phyloP scores from a whole-genome alignment of 108 stramenopile genomes.

The Epipyxis sp. region DNA sequence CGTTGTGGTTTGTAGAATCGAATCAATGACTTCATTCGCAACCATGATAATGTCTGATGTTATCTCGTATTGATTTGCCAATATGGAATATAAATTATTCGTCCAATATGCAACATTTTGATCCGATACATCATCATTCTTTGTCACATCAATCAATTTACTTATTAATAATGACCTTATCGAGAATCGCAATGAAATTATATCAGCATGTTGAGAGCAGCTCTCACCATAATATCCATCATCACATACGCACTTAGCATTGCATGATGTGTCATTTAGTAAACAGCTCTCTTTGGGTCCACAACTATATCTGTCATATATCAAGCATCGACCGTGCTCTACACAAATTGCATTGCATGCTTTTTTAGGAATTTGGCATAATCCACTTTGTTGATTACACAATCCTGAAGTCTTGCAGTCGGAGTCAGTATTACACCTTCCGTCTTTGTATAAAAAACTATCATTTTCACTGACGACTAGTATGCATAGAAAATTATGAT shows the following conservation, averaged over 20 bases:
- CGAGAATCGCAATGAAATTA: background rate
- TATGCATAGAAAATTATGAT: too few relatives aligned
- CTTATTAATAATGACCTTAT: background rate
- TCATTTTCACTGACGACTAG: too few relatives aligned
- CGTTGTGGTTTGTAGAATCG: too few relatives aligned
- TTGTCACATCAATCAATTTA: background rate
- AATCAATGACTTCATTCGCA: too few relatives aligned
- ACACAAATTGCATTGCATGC: background rate
- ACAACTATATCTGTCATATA: background rate
- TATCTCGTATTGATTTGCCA: background rate
- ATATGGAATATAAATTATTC: background rate
- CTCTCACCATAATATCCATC: background rate
- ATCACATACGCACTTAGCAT: background rate
- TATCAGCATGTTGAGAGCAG: background rate
- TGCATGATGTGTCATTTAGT: background rate
- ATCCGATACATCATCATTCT: background rate
- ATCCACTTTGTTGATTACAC: too few relatives aligned
- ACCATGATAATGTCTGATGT: background rate
- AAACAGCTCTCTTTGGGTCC: background rate
- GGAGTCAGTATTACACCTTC: too few relatives aligned
- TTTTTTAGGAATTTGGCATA: background rate
- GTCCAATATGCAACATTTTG: background rate
- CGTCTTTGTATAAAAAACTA: too few relatives aligned
- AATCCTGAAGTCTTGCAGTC: too few relatives aligned
- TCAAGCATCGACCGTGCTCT: background rate